Base-by-base conservation (phyloP, 208 protist genomes). In the Acanthamoeba rhysodes region DNA sequence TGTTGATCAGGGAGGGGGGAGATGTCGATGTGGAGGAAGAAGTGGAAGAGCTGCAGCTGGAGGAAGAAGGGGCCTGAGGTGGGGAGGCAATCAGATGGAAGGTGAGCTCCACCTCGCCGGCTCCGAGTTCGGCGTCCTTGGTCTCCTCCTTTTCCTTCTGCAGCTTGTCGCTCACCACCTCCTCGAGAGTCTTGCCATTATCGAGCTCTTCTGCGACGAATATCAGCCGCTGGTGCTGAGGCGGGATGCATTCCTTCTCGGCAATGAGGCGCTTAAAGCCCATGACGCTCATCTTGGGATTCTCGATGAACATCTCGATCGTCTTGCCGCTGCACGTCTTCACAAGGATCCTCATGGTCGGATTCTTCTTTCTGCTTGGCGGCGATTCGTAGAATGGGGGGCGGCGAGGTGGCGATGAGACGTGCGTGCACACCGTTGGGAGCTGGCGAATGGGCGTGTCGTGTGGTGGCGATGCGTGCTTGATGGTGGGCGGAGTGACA, bases 271-370 rank as follows among this genome's bases (percentile, higher is more conserved):
- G 41, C 80, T 88, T 88, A 27, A 88, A 88, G 6, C 53, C 80
- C 80, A 55, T 88, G 1, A 88, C 80, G 50, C 53, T 64, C 80
- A 88, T 55, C 27, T 88, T 88, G 27, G 50, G 45, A 27, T 88
- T 64, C 80, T 88, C 80, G 24, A 88, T 50, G 80, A 41, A 64
- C 29, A 88, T 27, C 50, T 88, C 80, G 50, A 88, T 88, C 16
- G 80, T 88, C 80, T 88, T 55, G 27, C 50, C 80, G 50, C 80
- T 88, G 80, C 45, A 88, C 6, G 80, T 88, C 80, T 88, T 88
- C 22, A 88, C 80, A 22, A 88, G 50, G 80, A 88, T 32, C 80
- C 22, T 88, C 80, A 88, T 88, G 34, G 50, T 45, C 32, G n/a
- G 6, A n/a, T n/a, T 66, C 59, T 66, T 55, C 14, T 53, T 29